Percentiles rank a stretch among this genome's conserved stretches.
Conservation (phyloP, 2,329 filamentous ascomycete genomes). For the Alternaria solani region DNA sequence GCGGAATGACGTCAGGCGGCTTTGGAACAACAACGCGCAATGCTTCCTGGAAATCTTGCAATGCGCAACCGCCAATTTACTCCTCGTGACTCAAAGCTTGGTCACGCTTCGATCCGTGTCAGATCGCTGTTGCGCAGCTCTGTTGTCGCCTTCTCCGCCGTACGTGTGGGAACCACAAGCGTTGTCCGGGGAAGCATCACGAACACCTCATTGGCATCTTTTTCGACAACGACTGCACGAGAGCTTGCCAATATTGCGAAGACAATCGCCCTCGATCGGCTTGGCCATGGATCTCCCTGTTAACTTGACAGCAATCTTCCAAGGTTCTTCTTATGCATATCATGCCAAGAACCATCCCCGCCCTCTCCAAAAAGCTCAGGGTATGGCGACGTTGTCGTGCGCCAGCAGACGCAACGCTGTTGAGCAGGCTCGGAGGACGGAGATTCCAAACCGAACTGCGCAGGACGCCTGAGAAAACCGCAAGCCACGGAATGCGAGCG, state of each 20-base stretch:
- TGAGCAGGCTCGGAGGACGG: slow-evolving; percentile 4
- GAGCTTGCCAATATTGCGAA: background rate
- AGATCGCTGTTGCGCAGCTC: background rate
- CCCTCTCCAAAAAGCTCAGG: background rate
- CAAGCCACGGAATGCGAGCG: slow-evolving; percentile 1
- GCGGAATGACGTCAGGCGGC: slow-evolving; percentile 20
- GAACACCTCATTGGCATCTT: slow-evolving; percentile 1
- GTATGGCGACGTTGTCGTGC: background rate
- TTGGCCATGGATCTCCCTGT: background rate
- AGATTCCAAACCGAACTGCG: background rate
- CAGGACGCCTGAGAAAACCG: slow-evolving; percentile 1
- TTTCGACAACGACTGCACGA: background rate
- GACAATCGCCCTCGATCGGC: background rate
- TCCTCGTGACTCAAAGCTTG: slow-evolving; percentile 3
- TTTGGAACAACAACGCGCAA: slow-evolving; percentile 9
- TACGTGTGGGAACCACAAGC: background rate
- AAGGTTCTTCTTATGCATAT: background rate
- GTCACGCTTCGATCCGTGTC: background rate
- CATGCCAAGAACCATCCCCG: background rate
- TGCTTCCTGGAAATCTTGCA: slow-evolving; percentile 11
- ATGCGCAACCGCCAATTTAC: background rate
- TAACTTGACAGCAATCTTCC: background rate
- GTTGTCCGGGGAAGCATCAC: background rate
- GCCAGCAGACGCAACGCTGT: background rate
- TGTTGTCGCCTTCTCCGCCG: background rate